phyloP scores from a whole-genome alignment of 345 rosid genomes.

The Gossypium longicalyx region DNA sequence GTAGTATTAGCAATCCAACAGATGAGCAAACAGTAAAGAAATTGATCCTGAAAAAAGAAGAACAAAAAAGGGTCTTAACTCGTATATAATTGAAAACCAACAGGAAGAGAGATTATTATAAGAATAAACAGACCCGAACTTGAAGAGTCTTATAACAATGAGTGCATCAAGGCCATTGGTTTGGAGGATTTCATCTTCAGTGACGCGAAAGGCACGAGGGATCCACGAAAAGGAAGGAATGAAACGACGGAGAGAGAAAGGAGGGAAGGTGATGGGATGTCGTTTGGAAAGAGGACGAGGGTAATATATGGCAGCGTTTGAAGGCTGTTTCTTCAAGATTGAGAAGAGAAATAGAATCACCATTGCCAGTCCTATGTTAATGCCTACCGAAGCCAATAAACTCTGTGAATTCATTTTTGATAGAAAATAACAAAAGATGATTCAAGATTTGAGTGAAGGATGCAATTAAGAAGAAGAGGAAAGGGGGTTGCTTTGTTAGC shows the following conservation, averaged over 20 bases:
- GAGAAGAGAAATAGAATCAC: slow-evolving; percentile 70
- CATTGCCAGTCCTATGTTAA: slow-evolving; percentile 72
- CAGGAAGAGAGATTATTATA: neutral
- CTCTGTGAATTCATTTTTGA: slow-evolving; percentile 55
- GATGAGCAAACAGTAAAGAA: slow-evolving; percentile 68
- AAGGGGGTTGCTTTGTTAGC: neutral
- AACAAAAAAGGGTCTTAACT: neutral
- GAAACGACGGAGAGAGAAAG: slow-evolving; percentile 46
- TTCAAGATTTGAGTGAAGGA: neutral
- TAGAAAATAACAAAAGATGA: neutral
- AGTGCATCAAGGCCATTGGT: slow-evolving; percentile 74
- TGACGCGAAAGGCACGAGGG: slow-evolving; percentile 55
- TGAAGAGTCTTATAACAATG: slow-evolving; percentile 74
- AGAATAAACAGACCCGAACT: slow-evolving; percentile 52
- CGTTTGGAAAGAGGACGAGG: slow-evolving; percentile 62
- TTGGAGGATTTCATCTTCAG: slow-evolving; percentile 67
- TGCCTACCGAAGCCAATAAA: slow-evolving; percentile 69
- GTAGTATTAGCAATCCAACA: slow-evolving; percentile 59
- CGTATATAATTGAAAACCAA: neutral
- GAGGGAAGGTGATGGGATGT: slow-evolving; percentile 27
- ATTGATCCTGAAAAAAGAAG: slow-evolving; percentile 43
- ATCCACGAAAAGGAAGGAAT: slow-evolving; percentile 89
- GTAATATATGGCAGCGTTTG: slow-evolving; percentile 70
- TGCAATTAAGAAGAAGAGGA: neutral
- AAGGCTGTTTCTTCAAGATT: slow-evolving; percentile 69